Base-by-base conservation (phyloP, 352 stramenopile species). In the Globisporangium paroecandrum region DNA sequence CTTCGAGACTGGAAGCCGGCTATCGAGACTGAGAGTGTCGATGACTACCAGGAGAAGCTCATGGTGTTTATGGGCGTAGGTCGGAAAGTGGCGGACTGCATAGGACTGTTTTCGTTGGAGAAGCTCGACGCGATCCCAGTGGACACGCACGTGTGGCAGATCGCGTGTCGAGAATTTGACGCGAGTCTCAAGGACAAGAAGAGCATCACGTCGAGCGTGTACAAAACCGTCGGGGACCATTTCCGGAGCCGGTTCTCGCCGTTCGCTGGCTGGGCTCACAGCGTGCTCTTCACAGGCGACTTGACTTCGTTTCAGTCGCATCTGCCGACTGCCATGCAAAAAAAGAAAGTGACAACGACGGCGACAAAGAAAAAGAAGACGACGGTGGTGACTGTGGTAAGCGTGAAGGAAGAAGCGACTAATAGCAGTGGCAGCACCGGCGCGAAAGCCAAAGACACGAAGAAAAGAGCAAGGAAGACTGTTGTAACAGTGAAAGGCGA, bases 61-160 rank as follows among this genome's bases (percentile, higher is more conserved):
- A 85, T 86, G 75, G 71, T 85, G 55, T 91, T 91, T 58, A 43
- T 72, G 27, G 97, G 96, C 8, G 94, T 99, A 5, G 96, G 96
- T 1, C 77, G 81, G 20, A 99, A 99, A 77, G 97, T 99, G 3
- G 97, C 97, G 1, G 97, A 99, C 77, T 99, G 97, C 73, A 89
- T 99, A 9, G 96, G 91, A 36, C 88, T 99, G 5, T 99, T 99
- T 74, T 98, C 93, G 4, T 71, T 99, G 20, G 92, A 98, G 59
- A 89, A 96, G 63, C 72, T 91, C 27, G 88, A 97, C 34, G 84
- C 91, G 5, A 98, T 99, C 62, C 97, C 97, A 1, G 96, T 99
- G 1, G 97, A 99, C 77, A 97, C 96, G 29, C 97, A 99, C 74
- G 93, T 99, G 29, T 98, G 94, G 91, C 91, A 97, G 38, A 98